phyloP scores from a whole-genome alignment of 495 filamentous ascomycete species.

The Penicillium herquei region DNA sequence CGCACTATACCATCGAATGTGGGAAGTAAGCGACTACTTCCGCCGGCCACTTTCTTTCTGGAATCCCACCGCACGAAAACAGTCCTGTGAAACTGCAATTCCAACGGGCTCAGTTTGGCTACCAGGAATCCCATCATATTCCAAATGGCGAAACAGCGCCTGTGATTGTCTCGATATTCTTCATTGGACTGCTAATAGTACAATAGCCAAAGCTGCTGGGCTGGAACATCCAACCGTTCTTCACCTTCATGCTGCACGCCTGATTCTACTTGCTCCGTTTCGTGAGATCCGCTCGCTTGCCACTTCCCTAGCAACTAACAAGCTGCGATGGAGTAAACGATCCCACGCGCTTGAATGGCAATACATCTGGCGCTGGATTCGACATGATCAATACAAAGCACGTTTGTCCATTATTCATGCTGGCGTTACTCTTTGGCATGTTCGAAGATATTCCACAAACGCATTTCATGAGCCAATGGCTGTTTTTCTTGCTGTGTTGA shows the following conservation, averaged over 20 bases:
- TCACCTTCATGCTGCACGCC: slow-evolving; percentile 51
- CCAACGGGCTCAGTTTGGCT: slow-evolving; percentile 47
- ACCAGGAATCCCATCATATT: slow-evolving; percentile 47
- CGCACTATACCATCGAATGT: slow-evolving; percentile 49
- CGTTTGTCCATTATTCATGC: slow-evolving; percentile 55
- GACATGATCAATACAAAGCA: slow-evolving; percentile 54
- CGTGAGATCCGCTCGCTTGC: slow-evolving; percentile 40
- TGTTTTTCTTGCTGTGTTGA: slow-evolving; percentile 46
- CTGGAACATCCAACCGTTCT: slow-evolving; percentile 51
- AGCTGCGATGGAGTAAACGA: slow-evolving; percentile 30
- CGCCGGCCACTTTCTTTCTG: slow-evolving; percentile 46
- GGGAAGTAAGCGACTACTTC: slow-evolving; percentile 51
- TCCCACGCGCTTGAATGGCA: slow-evolving; percentile 40
- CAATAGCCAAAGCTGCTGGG: slow-evolving; percentile 43
- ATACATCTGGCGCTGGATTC: slow-evolving; percentile 49
- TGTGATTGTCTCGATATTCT: slow-evolving; percentile 56
- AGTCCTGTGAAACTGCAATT: slow-evolving; percentile 36
- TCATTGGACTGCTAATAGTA: slow-evolving; percentile 53
- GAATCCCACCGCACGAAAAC: slow-evolving; percentile 47
- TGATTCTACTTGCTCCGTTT: slow-evolving; percentile 38
- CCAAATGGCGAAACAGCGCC: slow-evolving; percentile 55
- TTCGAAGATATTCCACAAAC: slow-evolving; percentile 46
- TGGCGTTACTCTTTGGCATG: slow-evolving; percentile 49
- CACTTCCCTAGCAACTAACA: slow-evolving; percentile 29
- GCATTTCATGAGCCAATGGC: slow-evolving; percentile 52